phyloP scores from a whole-genome alignment of 1,284 basidiomycete species.

The Naganishia cerealis region DNA sequence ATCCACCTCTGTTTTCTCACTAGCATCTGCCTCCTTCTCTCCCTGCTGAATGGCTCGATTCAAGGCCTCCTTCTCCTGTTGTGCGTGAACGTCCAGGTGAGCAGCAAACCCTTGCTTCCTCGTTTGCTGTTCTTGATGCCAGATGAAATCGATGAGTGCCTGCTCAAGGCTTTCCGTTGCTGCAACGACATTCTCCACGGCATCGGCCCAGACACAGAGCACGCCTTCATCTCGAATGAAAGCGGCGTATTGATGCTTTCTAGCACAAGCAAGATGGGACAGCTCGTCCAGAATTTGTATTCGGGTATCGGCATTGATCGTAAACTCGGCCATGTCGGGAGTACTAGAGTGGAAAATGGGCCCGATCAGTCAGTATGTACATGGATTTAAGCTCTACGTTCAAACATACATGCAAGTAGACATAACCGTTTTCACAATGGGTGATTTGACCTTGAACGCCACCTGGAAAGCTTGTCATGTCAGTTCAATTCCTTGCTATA shows the following conservation, averaged over 20 bases:
- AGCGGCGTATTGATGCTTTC: slow-evolving; percentile 78
- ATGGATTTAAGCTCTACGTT: neutral
- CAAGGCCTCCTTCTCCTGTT: slow-evolving; percentile 44
- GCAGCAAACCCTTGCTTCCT: slow-evolving; percentile 52
- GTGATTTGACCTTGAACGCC: slow-evolving; percentile 45
- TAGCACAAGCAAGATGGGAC: slow-evolving; percentile 64
- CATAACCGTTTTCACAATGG: slow-evolving; percentile 41
- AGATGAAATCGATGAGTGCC: slow-evolving; percentile 76
- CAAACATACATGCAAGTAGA: slow-evolving; percentile 41
- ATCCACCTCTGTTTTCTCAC: slow-evolving; percentile 36
- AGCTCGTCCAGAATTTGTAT: slow-evolving; percentile 58
- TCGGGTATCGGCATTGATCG: slow-evolving; percentile 44
- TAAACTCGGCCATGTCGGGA: slow-evolving; percentile 41
- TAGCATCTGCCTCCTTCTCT: slow-evolving; percentile 35
- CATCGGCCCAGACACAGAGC: slow-evolving; percentile 73
- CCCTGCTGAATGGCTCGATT: slow-evolving; percentile 34
- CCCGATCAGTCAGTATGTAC: neutral
- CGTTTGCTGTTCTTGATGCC: slow-evolving; percentile 57
- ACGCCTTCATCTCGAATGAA: slow-evolving; percentile 75
- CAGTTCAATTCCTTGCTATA: slow-evolving; percentile 14
- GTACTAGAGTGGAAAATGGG: slow-evolving; percentile 31
- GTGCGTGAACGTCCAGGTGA: slow-evolving; percentile 41
- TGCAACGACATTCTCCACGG: slow-evolving; percentile 68
- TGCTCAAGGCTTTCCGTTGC: slow-evolving; percentile 65
- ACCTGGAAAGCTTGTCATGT: slow-evolving; percentile 23